Evolutionary conservation across 2,329 filamentous ascomycete genomes (phyloP), one percentile per base, ranked within the genome.

Genomic region (Teratosphaeria nubilosa): DNA sequence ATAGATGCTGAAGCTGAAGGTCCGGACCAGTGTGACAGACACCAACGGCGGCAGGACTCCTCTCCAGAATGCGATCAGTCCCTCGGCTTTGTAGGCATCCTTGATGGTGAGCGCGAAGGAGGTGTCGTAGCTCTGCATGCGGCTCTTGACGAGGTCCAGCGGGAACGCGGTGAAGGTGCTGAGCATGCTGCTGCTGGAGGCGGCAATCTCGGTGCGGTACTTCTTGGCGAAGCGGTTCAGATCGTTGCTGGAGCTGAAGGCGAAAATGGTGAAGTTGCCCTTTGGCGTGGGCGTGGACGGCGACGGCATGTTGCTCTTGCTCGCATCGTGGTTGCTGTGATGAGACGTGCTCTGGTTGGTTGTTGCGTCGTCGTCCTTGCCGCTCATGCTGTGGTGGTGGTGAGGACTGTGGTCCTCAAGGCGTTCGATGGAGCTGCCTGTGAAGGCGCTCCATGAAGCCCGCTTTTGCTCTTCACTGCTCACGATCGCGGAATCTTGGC

Each of bases 111-210:
- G 75, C 88, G 91, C 63, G 56, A 73, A 72, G 2, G 60, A 64
- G 9, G 65, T 69, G 30, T 87, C 84, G 74, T 94, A 92, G 54
- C 70, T 73, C 77, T 95, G 90, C 84, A 94, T 90, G 69, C 90
- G 87, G 58, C 88, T 91, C 78, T 95, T 95, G 71, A 92, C 86
- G 67, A 90, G 92, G 73, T 95, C 90, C 65, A 95, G 82, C 24
- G 90, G 90, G 70, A 92, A 95, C n/a, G 89, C 87, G 64, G 82
- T 80, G 69, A 90, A 81, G 50, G 89, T 94, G 41, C 87, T 90
- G 58, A 92, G 79, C 64, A 91, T 80, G 73, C 87, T 91, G 70
- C 86, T 88, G 45, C 84, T 79, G 73, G 86, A 88, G 51, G 90
- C 89, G 61, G 88, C 84, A 64, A 94, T 84, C 75, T 92, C 87